Conservation (phyloP, 352 stramenopile species). For the Globisporangium spiculum region DNA sequence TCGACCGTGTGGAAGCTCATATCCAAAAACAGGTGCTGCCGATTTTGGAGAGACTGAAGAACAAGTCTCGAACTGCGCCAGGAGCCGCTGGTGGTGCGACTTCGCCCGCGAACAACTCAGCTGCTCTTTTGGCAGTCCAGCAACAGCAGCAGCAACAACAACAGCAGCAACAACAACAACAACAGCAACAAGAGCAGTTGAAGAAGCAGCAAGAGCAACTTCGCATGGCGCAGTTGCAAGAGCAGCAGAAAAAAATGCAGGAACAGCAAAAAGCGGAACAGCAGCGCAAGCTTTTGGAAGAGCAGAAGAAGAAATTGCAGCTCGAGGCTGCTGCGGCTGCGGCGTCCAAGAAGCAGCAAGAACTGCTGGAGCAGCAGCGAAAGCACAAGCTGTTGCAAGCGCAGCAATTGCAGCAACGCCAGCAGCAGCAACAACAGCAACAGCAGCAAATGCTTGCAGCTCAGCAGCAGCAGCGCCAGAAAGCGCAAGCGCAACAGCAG, state of each 20-base stretch:
- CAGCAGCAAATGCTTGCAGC: conserved; percentile 31
- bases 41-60: conserved; percentile 72
- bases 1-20: conserved; percentile 78
- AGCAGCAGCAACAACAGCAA: conserved; percentile 33
- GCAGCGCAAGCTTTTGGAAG: conserved; percentile 61
- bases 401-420: conserved; percentile 41
- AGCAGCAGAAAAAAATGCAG: conserved; percentile 71
- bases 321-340: conserved; percentile 52
- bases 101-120: conserved; percentile 10
- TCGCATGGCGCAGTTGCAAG: conserved; percentile 46
- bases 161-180: conserved; percentile 30
- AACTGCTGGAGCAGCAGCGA: conserved; percentile 59
- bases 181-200: conserved; percentile 45
- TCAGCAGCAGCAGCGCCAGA: conserved; percentile 36
- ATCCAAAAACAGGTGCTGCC: conserved; percentile 84
- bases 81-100: conserved; percentile 17
- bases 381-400: conserved; percentile 52
- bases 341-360: conserved; percentile 61
- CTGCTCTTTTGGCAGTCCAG: conserved; percentile 3
- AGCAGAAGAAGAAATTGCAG: conserved; percentile 72
- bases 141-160: conserved; percentile 29
- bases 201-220: conserved; percentile 74
- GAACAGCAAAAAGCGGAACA: conserved; percentile 62
- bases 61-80: conserved; percentile 47
- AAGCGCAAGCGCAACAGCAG: conserved; percentile 29